A percentile compares a stretch with the other conserved stretches of the same genome.
Conservation (phyloP, 768 basidiomycete genomes). For the Suillus cothurnatus region DNA sequence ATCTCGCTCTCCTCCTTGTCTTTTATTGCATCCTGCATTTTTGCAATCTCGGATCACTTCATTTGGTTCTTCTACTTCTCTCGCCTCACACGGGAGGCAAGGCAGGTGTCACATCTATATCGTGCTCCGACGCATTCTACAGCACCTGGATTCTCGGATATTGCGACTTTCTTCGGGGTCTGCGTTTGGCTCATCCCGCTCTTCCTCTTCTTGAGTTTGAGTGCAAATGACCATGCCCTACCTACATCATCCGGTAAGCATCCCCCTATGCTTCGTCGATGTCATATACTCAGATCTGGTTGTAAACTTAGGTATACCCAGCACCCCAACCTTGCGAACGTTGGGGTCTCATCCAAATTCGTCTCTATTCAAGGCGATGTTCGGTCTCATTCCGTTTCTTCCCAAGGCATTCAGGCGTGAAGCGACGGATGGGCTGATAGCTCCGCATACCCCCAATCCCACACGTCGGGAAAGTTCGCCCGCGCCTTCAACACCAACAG, state of each 20-base stretch:
- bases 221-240: conserved; percentile 95
- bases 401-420: conserved; percentile 46
- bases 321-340: conserved; percentile 26
- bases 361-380: conserved; percentile 70
- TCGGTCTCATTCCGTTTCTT: conserved; percentile 48
- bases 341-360: conserved; percentile 47
- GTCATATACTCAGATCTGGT: not conserved
- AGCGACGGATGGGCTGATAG: conserved; percentile 69
- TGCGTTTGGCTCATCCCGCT: conserved; percentile 91
- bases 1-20: conserved; percentile 86
- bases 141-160: conserved; percentile 63
- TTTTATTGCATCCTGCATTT: conserved; percentile 82
- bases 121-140: conserved; percentile 35
- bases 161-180: conserved; percentile 80
- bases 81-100: conserved; percentile 61
- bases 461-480: conserved; percentile 18
- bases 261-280: not conserved
- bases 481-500: conserved; percentile 32
- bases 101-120: conserved; percentile 51
- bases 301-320: conserved; percentile 20
- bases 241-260: conserved; percentile 62
- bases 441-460: conserved; percentile 53
- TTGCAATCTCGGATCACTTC: conserved; percentile 92
- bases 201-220: conserved; percentile 93
- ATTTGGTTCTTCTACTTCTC: conserved; percentile 97